Base-by-base conservation (phyloP, 1,139 yeast species). In the Arxiozyma slooffiae region DNA sequence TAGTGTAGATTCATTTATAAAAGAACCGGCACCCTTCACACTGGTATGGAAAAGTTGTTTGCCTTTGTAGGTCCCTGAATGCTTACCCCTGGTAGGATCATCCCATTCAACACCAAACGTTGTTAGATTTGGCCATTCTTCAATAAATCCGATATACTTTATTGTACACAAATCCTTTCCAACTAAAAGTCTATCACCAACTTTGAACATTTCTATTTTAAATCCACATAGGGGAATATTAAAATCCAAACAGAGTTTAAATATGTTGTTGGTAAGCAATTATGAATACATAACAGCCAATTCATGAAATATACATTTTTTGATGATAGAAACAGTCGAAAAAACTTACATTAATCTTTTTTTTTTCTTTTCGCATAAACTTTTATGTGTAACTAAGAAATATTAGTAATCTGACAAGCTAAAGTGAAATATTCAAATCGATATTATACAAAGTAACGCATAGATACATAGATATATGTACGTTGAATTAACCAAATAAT, bases 41-140 rank as follows among this genome's bases (percentile, higher is more conserved):
- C 30, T 16, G 5, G 66, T 62, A 14, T 53, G 39, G 60, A 83
- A 83, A 58, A 80, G 80, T 42, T 62, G 57, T 0, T 62, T 57
- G 0, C 78, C 82, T 22, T 73, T 63, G 39, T 75, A 54, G 1
- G 59, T 50, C 0, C 92, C 92, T 50, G 73, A 66, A 60, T 83
- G 77, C 57, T 78, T 81, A 1, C 90, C 90, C 2, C 64, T 57
- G 0, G 51, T 44, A 0, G 69, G 66, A 49, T 80, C 73, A 63
- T 90, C 97, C 97, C 97, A 90, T 63, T 90, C 97, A 1, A 90
- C 74, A 0, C 97, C 97, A 17, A 78, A 67, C 0, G 92, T 89
- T 0, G 56, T 55, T 2, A 64, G 68, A 7, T 64, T 64, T 0
- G 81, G 79, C 96, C 96, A 88, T 4, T 68, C 70, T 0, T 78